Evolutionary conservation across 2,329 filamentous ascomycete genomes (phyloP), one percentile per base, ranked within the genome.

Genomic region (Fusarium brevicatenulatum): DNA sequence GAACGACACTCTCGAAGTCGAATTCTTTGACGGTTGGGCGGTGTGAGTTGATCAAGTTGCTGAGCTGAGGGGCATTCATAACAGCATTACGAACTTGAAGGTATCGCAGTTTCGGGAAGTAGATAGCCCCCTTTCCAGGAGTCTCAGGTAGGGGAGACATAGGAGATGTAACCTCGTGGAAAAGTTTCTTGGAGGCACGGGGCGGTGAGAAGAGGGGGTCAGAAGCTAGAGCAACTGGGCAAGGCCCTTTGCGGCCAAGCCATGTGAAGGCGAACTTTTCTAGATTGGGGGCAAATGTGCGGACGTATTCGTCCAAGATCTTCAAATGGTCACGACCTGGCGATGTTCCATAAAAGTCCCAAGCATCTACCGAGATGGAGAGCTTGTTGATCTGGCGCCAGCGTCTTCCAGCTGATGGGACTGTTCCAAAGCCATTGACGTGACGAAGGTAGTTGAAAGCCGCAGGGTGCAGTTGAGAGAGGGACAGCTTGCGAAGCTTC

Each of bases 361-460:
- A 94, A 44, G 88, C 87, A 72, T 94, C 91, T 80, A 94, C 92
- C 36, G 89, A 90, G 71, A 96, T 91, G 76, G 89, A 88, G 34
- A 97, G 87, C 70, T 91, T 91, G 72, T 87, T 88, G 80, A 97
- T 94, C 81, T 95, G 93, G 50, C 86, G 85, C 94, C 95, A 97
- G 34, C 92, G 87, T 68, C 89, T 90, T 23, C 87, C 86, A 1
- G 93, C 92, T 4, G 90, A 90, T 18, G 94, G 93, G 1, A 91
- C 90, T 74, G 90, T 89, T 68, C 94, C 94, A 76, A 94, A 92
- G 34, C 93, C 93, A 39, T 91, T 87, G 71, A 90, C 86, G 71
- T 94, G 92, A 59, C 93, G 91, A 25, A 97, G 87, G 79, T 96
- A 95, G 74, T 92, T 87, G 57, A 97, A 89, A 12, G 92, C 92